Evolutionary conservation across 225 moss, liverwort and hornwort genomes (phyloP), one percentile per base, ranked within the genome.

Genomic region (Rhytidiadelphus loreus): DNA sequence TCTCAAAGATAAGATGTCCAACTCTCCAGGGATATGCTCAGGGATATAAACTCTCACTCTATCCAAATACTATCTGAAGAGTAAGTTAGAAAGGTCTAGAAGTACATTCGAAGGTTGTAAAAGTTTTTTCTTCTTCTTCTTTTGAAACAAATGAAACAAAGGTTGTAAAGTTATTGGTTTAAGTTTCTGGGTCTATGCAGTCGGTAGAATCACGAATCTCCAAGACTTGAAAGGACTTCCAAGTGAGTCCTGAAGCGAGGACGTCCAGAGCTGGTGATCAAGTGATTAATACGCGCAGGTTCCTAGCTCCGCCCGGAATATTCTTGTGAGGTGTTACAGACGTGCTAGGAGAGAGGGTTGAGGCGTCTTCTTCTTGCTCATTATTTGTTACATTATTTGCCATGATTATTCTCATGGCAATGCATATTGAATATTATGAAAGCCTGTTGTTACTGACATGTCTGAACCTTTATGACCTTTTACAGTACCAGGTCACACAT

Each of bases 301-400:
- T 77, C 65, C 43, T 35, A 82, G 77, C 62, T 53, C 50, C 32
- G 32, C 50, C 79, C 73, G 58, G 62, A 71, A 63, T 19, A 73
- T 85, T 41, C 48, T 86, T 58, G 61, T 28, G 22, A 62, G 41
- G 41, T 59, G 41, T 70, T 50, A 79, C 25, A 41, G 62, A 80
- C 43, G 68, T 71, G 57, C 56, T 58, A 33, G 52, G 17, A 14
- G 52, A 69, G 64, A 61, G 50, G 71, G 41, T 80, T 60, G 33
- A 50, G 55, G 60, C n/a, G 53, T 76, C 82, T 60, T 41, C 48
- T 55, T 82, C 77, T 28, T 35, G 16, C 57, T 82, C 86, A 74
- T 85, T 71, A 37, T 84, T 91, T 66, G 30, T 50, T 86, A 52
- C 73, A 92, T 89, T 89, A 85, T 90, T 82, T 87, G 85, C 69